Evolutionary conservation across 2,329 filamentous ascomycete species (phyloP).

Genomic region (Epichloe sibirici): DNA sequence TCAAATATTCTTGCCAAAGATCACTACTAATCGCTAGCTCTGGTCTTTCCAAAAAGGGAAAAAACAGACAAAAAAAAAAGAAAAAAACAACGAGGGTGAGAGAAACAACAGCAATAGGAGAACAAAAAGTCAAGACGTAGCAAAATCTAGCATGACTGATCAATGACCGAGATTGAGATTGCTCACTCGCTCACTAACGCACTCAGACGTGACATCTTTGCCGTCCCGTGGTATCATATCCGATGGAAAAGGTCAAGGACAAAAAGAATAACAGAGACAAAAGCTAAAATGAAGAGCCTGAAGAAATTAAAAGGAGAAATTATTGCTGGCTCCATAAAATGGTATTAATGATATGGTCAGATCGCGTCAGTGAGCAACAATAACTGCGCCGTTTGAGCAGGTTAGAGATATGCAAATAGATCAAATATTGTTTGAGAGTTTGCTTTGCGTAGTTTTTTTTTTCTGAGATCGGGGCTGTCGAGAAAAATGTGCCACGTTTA

Average conservation of each 20-base stretch:
- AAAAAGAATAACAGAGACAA: constrained; percentile 8
- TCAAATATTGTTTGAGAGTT: background rate
- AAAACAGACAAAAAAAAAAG: constrained; percentile 6
- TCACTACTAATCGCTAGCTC: background rate
- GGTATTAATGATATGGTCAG: background rate
- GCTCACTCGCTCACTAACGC: constrained; percentile 3
- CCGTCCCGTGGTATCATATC: constrained; percentile 17
- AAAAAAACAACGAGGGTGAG: constrained; percentile 5
- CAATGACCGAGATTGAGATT: constrained; percentile 3
- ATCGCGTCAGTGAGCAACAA: background rate
- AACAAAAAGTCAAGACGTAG: constrained; percentile 11
- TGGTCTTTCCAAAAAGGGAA: constrained; percentile 2
- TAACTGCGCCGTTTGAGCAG: background rate
- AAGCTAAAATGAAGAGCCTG: constrained; percentile 7
- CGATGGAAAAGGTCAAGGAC: background rate
- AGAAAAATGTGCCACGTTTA: background rate
- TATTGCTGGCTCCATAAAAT: constrained; percentile 1
- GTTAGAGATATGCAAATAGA: background rate
- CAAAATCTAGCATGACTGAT: constrained; percentile 5
- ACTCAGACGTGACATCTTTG: constrained; percentile 2
- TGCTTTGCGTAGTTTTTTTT: too few species aligned
- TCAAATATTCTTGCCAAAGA: background rate
- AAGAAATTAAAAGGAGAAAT: background rate
- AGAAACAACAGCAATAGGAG: background rate
- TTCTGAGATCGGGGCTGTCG: background rate